Evolutionary conservation across 139 green algal genomes (phyloP), one percentile per base, ranked within the genome.

Genomic region (Diplosphaera chodatii): DNA sequence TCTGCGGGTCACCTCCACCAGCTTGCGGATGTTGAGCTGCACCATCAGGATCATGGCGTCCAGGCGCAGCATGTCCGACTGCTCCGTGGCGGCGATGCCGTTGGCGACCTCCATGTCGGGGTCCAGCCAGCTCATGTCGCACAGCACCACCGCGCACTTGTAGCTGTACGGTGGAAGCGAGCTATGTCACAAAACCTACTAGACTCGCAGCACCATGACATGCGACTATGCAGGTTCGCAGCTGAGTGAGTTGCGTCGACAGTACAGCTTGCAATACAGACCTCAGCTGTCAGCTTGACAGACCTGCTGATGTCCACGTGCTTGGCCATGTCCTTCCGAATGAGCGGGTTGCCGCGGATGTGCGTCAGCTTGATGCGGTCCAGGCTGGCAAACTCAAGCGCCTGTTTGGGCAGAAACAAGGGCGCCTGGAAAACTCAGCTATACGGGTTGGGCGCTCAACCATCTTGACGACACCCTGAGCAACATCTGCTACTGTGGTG

Each of bases 21-120:
- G 68, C n/a, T 80, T 75, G 21, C 85, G 75, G 34, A 87, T 76
- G 65, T 88, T 87, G 31, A 90, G 75, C 80, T 89, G 84, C 34
- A 75, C 68, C 66, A 73, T 72, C 15, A 87, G 67, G 32, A 88
- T 67, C 25, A 82, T 71, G 1, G 75, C 63, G 68, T 90, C 85
- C 63, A 87, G 70, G 55, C 78, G 67, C 70, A 90, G 76, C 79
- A 88, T 80, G 63, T 85, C 82, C 0, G 66, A 32, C 55, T 80
- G 66, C 40, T 70, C 32, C 16, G 32, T 63, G 16, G 40, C 34
- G 40, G 81, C 80, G 10, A 88, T 78, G 40, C 83, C 83, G 72
- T 88, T 88, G 68, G 31, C 28, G 5, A 59, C 55, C 40, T 86
- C 67, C 64, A 71, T 34, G 65, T 86, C 83, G 1, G 80, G 78